These are phyloP conservation scores for Symbiotaphrina buchneri DNA, from an alignment of 495 filamentous ascomycete genomes.

Conservation along the genomic window DNA sequence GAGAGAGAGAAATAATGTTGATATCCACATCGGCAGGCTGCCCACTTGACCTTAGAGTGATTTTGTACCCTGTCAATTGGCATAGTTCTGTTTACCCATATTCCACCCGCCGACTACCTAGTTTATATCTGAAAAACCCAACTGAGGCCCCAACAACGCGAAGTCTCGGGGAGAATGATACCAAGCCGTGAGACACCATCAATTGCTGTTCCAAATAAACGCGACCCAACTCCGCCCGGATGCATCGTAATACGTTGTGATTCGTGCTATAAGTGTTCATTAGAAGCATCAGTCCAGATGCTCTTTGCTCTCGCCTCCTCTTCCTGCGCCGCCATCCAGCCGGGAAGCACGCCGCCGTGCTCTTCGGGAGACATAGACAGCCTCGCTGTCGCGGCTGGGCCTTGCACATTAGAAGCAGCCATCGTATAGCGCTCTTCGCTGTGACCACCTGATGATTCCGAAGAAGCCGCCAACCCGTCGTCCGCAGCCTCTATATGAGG, in stretches of 20 bases:
- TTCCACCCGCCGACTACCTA: no score
- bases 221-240: constrained; percentile 6
- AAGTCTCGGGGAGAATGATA: no score
- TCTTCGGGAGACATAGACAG: constrained; percentile 6
- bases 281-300: constrained; percentile 11
- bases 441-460: constrained; percentile 5
- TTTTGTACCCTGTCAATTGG: no score
- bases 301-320: constrained; percentile 13
- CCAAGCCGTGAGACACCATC: no score
- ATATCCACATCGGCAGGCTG: no score
- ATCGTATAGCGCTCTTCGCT: neutral
- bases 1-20: no score
- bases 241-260: neutral
- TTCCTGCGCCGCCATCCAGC: constrained; percentile 14
- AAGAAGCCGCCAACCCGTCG: constrained; percentile 15
- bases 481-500: constrained; percentile 7
- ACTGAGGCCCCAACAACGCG: no score
- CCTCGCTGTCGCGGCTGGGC: neutral
- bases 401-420: neutral
- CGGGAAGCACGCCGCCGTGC: constrained; percentile 10
- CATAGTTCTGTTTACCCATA: no score
- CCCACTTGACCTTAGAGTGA: no score
- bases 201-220: no score
- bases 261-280: constrained; percentile 1
- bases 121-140: no score